Base-by-base conservation (phyloP, 768 basidiomycete genomes). In the Tricholomella constricta region DNA sequence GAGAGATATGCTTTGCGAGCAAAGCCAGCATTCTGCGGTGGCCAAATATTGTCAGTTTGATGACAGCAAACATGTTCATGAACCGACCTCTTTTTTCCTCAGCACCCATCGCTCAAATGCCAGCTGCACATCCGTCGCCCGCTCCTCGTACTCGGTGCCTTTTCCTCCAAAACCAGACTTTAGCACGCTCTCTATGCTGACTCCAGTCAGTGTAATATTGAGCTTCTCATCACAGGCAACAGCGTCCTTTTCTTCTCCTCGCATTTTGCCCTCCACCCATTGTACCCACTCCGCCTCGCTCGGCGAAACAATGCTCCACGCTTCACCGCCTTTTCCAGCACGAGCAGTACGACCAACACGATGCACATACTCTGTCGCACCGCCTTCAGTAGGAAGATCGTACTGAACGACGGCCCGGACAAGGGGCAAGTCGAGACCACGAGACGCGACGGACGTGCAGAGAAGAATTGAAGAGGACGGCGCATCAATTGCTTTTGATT, bases 361-460 rank as follows among this genome's bases (percentile, higher is more conserved):
- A 73, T 99, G 97, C 9, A 99, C 86, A 62, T 99, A 98, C 67
- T 99, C 97, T 10, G 89, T 97, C 23, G 87, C 86, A 9, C 97
- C 96, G 15, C 94, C 91, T 75, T 99, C 97, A 0, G 97, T 98
- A 0, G 97, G 96, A 19, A 98, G 82, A 67, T 99, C 97, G 64
- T 97, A 97, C 65, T 99, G 97, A 27, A 98, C 74, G 55, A 99
- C 94, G 2, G 92, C 91, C 31, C 89, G 86, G 6, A 98, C 94
- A n/a, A 91, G 80, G 5, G 94, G 94, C 23, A 99, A 76, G 72
- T 98, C 96, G 22, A 99, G 81, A 65, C 97, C 97, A 65, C 97
- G 92, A n/a, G 97, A 94, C 2, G 97, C 97, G 46, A 99, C 95
- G 8, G 94, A 96, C 1, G 97, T 99, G 67, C 95, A 98, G 40